Evolutionary conservation across 768 basidiomycete species (phyloP), one percentile per base, ranked within the genome.

Genomic region (Termitomyces titanicus): DNA sequence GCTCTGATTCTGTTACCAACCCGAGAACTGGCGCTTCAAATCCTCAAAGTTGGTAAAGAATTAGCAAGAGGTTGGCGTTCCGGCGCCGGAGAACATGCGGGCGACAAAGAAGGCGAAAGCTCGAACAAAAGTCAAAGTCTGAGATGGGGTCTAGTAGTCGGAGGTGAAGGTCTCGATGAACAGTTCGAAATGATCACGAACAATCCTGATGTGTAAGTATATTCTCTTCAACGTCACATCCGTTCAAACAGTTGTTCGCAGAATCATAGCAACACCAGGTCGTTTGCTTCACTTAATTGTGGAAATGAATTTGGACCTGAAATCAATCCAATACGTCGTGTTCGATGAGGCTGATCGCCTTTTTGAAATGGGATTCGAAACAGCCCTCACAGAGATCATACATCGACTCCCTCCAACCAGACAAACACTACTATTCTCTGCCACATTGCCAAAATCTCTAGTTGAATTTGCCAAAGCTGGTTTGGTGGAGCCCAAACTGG

Each of bases 381-480:
- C 87, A 2, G 89, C 95, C 47, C 80, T 99, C 34, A 88, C 86
- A 51, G 96, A 98, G 71, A 95, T 98, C 61, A 76, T 99, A 13
- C 82, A 88, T 62, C 92, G 94, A 31, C 84, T 99, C 49, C 94
- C 95, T 12, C 56, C 85, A 0, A 81, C 84, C 13, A 86, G 97
- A 31, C 97, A 98, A 71, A 96, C 94, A 2, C 80, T 98, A 38
- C 81, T 99, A 5, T 98, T 98, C 70, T 98, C 95, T 0, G 97
- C 97, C 1, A 99, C 97, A 0, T 79, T 99, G 4, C 97, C 97
- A 5, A 94, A 94, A 66, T 88, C 93, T 5, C 82, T 99, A 15
- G 94, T 98, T 47, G 96, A 98, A 48, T 99, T 99, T 67, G 94
- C 97, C n/a, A 97, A 94, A 67, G 97, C 96, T 25, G 97, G 97